Evolutionary conservation across 2,329 filamentous ascomycete species (phyloP), one percentile per base, ranked within the genome.

Genomic region (Onygenales sp.): DNA sequence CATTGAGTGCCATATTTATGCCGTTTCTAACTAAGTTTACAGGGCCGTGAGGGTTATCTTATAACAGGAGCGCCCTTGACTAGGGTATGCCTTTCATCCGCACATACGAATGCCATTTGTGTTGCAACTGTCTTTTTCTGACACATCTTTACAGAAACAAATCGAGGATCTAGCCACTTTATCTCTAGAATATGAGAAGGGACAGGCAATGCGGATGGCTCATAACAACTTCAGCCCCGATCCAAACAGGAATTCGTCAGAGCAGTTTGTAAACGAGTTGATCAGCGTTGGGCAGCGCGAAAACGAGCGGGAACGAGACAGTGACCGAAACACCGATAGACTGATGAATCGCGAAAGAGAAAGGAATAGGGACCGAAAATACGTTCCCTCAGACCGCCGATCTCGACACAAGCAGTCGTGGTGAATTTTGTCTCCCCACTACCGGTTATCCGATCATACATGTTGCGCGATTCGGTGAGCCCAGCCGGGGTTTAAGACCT

Each of bases 1-100:
- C 34, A 10, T 40, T 46, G 49, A 52, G 46, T 52, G 55, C 37
- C 40, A 44, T 33, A 32, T 37, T 34, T 61, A 61, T 66, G 58
- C 53, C 54, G 52, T 49, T 55, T 52, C 56, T 60, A 49, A 54
- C 53, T 53, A 43, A 52, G 43, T 49, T 36, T 57, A 52, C 61
- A 75, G 72, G 73, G 72, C 44, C 71, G 74, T 54, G 74, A 77
- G 63, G 74, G 74, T 39, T 77, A 76, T 59, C 64, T 77, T 34
- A 72, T 77, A 54, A 66, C 69, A 40, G 74, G 74, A 34, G 63
- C 69, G 49, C 71, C 70, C 54, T 63, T 77, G 52, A 77, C 74
- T 56, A 68, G 73, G 65, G 74, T 76, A 61, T 52, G 62, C 49
- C 37, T 42, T 14, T 17, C 57, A 55, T 56, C 58, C 49, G 47